Conservation (phyloP, 139 green algal genomes). For the Zygnema cylindricum region DNA sequence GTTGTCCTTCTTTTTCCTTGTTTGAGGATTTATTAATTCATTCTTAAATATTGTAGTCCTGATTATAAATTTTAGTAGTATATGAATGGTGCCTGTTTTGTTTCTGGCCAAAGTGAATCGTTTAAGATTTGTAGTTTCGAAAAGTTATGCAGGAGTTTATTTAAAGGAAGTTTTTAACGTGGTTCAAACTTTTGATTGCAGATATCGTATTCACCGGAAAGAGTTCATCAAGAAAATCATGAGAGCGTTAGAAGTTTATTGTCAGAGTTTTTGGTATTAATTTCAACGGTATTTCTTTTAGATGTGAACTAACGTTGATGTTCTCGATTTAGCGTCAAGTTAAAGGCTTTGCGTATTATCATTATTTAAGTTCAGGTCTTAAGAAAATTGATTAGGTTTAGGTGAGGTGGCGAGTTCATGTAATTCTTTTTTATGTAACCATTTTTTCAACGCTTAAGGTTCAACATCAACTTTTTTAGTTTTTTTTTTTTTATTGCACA, state of each 20-base stretch:
- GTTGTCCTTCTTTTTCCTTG: too few species aligned
- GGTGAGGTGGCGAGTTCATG: too few species aligned
- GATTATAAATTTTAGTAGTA: too few species aligned
- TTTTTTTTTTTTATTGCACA: too few species aligned
- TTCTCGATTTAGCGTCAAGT: too few species aligned
- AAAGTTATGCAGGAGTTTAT: background rate
- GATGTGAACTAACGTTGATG: background rate
- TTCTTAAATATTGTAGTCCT: too few species aligned
- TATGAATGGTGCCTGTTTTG: background rate
- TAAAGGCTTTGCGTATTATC: background rate
- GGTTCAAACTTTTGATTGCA: slow-evolving; percentile 16
- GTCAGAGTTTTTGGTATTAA: slow-evolving; percentile 14
- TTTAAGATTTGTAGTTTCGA: background rate
- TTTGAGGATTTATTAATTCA: too few species aligned
- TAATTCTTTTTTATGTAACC: too few species aligned
- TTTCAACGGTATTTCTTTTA: background rate
- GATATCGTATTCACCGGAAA: slow-evolving; percentile 35
- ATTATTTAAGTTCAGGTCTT: background rate
- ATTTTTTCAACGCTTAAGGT: too few species aligned
- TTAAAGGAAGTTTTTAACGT: background rate
- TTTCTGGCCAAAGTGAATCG: background rate
- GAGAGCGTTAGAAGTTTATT: slow-evolving; percentile 8
- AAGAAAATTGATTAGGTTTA: background rate
- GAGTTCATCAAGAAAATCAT: slow-evolving; percentile 2
- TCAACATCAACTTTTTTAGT: too few species aligned